These are phyloP conservation scores for Neurospora crassa DNA, from an alignment of 2,329 filamentous ascomycete species.

Conservation along the genomic window DNA sequence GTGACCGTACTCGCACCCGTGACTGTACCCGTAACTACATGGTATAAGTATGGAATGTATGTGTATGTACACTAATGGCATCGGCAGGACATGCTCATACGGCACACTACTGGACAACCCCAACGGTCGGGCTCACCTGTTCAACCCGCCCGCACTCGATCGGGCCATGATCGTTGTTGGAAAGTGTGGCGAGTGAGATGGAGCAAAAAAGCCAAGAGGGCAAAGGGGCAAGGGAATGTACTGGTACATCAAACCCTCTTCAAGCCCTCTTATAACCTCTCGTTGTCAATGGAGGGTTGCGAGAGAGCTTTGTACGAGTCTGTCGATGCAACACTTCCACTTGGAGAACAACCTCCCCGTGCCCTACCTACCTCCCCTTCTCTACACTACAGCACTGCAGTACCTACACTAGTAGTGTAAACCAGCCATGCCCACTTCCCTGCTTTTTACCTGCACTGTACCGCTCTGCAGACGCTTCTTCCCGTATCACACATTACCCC, in stretches of 20 bases:
- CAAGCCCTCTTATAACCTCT: neutral
- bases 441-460: neutral
- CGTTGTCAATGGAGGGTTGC: neutral
- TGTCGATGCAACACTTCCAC: neutral
- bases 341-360: neutral
- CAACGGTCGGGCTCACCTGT: neutral
- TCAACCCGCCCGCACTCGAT: neutral
- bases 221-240: neutral
- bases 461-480: neutral
- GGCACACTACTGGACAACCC: neutral
- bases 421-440: neutral
- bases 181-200: neutral
- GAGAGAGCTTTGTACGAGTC: neutral
- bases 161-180: neutral
- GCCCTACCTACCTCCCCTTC: neutral
- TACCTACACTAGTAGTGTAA: neutral
- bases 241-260: neutral
- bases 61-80: neutral
- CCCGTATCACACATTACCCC: neutral
- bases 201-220: neutral
- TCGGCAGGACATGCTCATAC: neutral
- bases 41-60: neutral
- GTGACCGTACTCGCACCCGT: neutral
- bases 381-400: neutral
- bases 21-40: neutral